These are phyloP conservation scores for Quercus engelmannii DNA, from an alignment of 306 rosid species.

Conservation along the genomic window DNA sequence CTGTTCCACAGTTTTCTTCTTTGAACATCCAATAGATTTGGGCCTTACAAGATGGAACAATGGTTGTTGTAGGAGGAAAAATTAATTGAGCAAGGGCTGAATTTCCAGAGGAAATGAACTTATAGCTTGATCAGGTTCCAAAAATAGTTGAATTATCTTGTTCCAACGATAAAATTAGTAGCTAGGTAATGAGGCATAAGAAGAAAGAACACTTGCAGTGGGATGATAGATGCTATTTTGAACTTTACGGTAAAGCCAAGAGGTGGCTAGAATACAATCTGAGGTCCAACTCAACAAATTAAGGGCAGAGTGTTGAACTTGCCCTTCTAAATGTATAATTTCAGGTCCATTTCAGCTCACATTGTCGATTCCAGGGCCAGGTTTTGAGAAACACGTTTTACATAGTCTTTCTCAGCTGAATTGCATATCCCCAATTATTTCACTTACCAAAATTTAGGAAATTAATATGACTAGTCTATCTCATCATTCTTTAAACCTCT, in stretches of 20 bases:
- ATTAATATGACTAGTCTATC: no score
- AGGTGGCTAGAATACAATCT: no score
- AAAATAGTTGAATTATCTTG: slow-evolving; percentile 60
- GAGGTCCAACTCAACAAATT: no score
- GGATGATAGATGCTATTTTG: neutral
- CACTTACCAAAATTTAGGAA: no score
- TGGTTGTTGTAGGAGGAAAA: slow-evolving; percentile 76
- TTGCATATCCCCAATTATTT: neutral
- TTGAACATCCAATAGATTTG: slow-evolving; percentile 59
- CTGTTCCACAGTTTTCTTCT: slow-evolving; percentile 10
- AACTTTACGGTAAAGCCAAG: neutral
- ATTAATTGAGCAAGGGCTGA: slow-evolving; percentile 80
- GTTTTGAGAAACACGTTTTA: neutral
- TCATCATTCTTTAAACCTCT: no score
- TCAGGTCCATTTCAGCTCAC: fast-evolving
- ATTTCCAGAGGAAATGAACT: slow-evolving; percentile 77
- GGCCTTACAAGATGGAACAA: slow-evolving; percentile 91
- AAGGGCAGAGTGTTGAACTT: neutral
- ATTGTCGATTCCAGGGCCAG: neutral
- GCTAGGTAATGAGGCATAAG: slow-evolving; percentile 36
- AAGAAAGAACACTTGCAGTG: neutral
- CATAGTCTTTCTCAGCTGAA: neutral
- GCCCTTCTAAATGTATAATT: neutral
- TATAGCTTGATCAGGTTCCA: slow-evolving; percentile 70
- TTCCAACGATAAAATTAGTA: slow-evolving; percentile 32